Evolutionary conservation across 768 basidiomycete species (phyloP).

Genomic region (Rhizopogon vesiculosus): DNA sequence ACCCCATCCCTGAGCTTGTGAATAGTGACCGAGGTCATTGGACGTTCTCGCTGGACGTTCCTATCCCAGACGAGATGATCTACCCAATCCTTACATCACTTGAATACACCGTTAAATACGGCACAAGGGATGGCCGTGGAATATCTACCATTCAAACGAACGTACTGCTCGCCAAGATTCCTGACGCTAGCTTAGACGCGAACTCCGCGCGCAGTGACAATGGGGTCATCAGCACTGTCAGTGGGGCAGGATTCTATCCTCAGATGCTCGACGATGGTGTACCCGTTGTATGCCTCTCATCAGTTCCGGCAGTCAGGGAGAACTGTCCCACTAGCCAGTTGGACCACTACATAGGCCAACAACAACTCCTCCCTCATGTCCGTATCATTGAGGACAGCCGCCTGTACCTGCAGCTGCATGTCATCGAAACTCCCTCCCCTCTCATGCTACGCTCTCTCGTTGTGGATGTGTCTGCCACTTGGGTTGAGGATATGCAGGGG

Average conservation of each 20-base stretch:
- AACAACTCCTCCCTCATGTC: not conserved
- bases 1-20: not conserved
- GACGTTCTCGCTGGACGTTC: not conserved
- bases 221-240: not conserved
- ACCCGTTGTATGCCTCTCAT: not conserved
- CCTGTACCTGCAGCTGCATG: not conserved
- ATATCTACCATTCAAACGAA: not conserved
- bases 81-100: not conserved
- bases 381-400: not conserved
- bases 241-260: not conserved
- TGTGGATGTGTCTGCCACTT: not conserved
- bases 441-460: not conserved
- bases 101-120: not conserved
- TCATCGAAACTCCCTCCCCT: not conserved
- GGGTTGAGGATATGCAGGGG: not conserved
- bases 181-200: not conserved
- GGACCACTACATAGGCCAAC: not conserved
- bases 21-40: not conserved
- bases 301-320: not conserved
- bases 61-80: not conserved
- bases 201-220: not conserved
- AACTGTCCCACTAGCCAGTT: not conserved
- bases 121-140: not conserved
- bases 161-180: not conserved
- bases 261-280: not conserved